phyloP scores from a whole-genome alignment of 2,329 filamentous ascomycete genomes.

The Diaporthe capsici region DNA sequence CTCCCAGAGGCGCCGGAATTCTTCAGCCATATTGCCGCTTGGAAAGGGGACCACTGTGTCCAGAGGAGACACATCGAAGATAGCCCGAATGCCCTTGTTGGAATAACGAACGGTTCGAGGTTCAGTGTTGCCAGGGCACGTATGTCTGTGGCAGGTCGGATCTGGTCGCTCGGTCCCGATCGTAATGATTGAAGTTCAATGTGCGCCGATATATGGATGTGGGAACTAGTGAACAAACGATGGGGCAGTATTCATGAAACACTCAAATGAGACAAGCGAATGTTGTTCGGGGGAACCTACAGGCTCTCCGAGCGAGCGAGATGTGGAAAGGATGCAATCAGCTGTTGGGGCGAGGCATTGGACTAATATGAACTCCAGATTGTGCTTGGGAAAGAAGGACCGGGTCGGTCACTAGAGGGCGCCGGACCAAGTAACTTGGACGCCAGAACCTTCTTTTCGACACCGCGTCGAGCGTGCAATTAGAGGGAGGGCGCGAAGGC shows the following conservation, averaged over 20 bases:
- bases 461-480: not conserved
- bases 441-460: not conserved
- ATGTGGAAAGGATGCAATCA: not conserved
- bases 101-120: not conserved
- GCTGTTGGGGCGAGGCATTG: not conserved
- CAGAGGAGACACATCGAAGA: not conserved
- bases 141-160: not conserved
- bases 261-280: not conserved
- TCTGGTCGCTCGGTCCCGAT: not conserved
- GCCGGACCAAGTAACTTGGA: not conserved
- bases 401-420: not conserved
- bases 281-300: not conserved
- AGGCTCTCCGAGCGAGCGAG: not conserved
- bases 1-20: not conserved
- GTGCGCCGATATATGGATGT: not conserved
- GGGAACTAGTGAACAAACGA: not conserved
- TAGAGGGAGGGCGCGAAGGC: not conserved
- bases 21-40: not conserved
- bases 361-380: not conserved
- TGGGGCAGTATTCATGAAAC: not conserved
- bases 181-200: not conserved
- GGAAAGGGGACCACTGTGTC: no score
- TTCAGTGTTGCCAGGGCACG: not conserved
- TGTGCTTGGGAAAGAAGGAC: constrained; percentile 28
- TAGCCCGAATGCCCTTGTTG: not conserved